Evolutionary conservation across 2,329 filamentous ascomycete genomes (phyloP).

Genomic region (Fusarium musae): DNA sequence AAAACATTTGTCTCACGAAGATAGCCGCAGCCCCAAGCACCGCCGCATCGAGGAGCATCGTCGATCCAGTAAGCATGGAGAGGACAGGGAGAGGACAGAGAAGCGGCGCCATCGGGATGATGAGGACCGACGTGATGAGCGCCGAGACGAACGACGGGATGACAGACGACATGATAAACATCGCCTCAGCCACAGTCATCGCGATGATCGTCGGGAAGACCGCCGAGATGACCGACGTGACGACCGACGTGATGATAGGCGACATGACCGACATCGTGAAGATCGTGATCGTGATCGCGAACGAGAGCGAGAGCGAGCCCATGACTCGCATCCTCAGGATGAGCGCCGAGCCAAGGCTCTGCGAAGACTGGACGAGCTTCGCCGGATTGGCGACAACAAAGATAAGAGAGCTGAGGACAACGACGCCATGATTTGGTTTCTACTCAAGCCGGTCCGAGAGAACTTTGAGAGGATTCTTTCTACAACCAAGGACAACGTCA

Average conservation of each 20-base stretch:
- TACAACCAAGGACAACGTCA: constrained; percentile 71
- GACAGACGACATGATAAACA: constrained; percentile 39
- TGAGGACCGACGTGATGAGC: constrained; percentile 39
- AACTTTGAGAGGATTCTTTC: constrained; percentile 69
- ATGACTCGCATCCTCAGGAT: constrained; percentile 49
- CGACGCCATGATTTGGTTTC: constrained; percentile 59
- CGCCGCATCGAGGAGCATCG: constrained; percentile 55
- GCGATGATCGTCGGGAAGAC: constrained; percentile 36
- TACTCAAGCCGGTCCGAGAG: constrained; percentile 68
- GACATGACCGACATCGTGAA: constrained; percentile 38
- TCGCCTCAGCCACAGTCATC: constrained; percentile 33
- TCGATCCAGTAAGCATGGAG: constrained; percentile 51
- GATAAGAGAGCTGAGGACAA: constrained; percentile 59
- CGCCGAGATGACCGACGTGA: constrained; percentile 33
- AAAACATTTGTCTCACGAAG: constrained; percentile 66
- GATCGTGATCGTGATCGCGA: constrained; percentile 39
- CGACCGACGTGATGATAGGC: constrained; percentile 34
- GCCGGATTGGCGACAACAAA: constrained; percentile 60
- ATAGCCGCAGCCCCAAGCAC: constrained; percentile 56
- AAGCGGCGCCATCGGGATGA: constrained; percentile 42
- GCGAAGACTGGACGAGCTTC: constrained; percentile 56
- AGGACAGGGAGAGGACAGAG: constrained; percentile 51
- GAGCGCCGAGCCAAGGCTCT: constrained; percentile 56
- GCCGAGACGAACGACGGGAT: constrained; percentile 14
- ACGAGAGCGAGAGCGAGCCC: constrained; percentile 40